Conservation (phyloP, 2,329 filamentous ascomycete species). For the Phaeosphaeriaceae sp. region DNA sequence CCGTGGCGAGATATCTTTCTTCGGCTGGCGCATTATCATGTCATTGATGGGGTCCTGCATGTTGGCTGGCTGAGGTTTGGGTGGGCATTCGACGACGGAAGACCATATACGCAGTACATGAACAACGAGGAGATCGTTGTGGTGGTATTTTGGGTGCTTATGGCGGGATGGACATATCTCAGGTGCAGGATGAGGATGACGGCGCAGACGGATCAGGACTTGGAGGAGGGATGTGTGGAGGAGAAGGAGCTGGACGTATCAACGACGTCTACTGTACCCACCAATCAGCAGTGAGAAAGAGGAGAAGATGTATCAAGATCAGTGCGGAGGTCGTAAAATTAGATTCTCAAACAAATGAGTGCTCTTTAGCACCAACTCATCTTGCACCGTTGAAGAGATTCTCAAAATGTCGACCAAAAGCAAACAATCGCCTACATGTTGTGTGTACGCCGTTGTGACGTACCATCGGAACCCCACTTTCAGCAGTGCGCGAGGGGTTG, state of each 20-base stretch:
- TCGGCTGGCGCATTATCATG: slow-evolving; percentile 1
- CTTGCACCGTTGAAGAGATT: no score
- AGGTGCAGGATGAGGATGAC: not conserved
- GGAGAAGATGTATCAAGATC: no score
- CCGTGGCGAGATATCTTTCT: not conserved
- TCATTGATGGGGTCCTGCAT: not conserved
- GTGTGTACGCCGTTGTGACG: not conserved
- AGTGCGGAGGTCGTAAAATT: no score
- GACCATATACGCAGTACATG: not conserved
- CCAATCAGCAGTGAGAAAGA: no score
- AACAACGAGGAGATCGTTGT: slow-evolving; percentile 1
- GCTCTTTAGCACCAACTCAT: no score
- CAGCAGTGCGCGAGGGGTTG: not conserved
- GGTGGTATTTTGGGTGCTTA: not conserved
- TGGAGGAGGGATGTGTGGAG: no score
- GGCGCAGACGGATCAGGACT: no score
- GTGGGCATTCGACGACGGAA: not conserved
- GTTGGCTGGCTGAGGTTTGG: not conserved
- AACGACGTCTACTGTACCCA: no score
- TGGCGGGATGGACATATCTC: not conserved
- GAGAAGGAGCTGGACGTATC: no score
- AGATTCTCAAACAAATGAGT: no score
- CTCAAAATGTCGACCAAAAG: no score
- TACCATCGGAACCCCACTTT: not conserved
- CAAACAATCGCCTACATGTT: no score